phyloP scores from a whole-genome alignment of 805 yeast genomes.

The Lipomyces anomalus region DNA sequence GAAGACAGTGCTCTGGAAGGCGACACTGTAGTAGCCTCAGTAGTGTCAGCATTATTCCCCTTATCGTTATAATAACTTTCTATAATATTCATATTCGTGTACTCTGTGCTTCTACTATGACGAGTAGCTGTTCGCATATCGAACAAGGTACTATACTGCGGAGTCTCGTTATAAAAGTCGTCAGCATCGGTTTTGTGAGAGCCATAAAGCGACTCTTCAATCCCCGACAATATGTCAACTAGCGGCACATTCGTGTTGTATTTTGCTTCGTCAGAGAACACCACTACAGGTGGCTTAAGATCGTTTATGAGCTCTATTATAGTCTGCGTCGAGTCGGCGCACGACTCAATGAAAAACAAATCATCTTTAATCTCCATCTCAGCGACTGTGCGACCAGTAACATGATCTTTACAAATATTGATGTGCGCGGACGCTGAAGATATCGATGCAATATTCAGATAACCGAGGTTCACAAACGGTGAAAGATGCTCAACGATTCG shows the following conservation, averaged over 20 bases:
- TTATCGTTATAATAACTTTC: too few species aligned
- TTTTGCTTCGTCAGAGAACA: conserved; percentile 51
- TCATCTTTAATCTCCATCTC: conserved; percentile 28
- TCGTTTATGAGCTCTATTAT: conserved; percentile 63
- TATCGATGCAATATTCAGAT: conserved; percentile 44
- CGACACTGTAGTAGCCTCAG: too few species aligned
- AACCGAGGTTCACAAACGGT: conserved; percentile 46
- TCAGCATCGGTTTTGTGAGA: too few species aligned
- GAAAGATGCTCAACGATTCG: conserved; percentile 32
- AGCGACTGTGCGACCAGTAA: conserved; percentile 19
- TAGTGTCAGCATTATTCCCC: too few species aligned
- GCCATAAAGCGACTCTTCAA: too few species aligned
- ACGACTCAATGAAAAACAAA: conserved; percentile 34
- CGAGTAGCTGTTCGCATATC: too few species aligned
- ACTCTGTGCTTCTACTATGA: too few species aligned
- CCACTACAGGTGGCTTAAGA: conserved; percentile 60
- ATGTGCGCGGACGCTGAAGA: conserved; percentile 18
- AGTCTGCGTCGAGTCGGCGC: conserved; percentile 82
- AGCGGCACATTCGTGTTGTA: conserved; percentile 40
- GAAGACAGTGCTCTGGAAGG: too few species aligned
- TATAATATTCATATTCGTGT: too few species aligned
- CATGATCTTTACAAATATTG: conserved; percentile 25
- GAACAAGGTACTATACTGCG: too few species aligned
- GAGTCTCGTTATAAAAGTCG: too few species aligned
- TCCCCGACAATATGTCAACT: conserved; percentile 40